Evolutionary conservation across 2,329 filamentous ascomycete genomes (phyloP).

Genomic region (Xylaria sp.): DNA sequence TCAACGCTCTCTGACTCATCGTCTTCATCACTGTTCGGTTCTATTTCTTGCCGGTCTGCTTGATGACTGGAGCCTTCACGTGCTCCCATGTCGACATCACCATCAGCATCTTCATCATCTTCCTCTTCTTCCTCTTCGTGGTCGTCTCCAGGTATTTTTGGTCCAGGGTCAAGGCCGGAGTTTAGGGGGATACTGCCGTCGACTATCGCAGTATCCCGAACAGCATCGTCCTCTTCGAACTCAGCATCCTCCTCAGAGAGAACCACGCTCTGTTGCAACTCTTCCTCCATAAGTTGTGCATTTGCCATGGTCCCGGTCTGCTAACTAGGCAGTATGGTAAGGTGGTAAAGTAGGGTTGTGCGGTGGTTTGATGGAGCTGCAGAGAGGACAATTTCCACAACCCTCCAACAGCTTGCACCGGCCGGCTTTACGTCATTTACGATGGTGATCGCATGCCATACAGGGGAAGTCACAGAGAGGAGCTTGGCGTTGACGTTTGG

Average conservation of each 20-base stretch:
- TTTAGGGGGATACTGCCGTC: constrained; percentile 39
- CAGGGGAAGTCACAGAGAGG: neutral
- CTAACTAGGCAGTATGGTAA: neutral
- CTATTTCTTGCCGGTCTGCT: constrained; percentile 34
- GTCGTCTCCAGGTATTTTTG: constrained; percentile 25
- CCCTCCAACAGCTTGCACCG: constrained; percentile 39
- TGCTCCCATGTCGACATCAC: constrained; percentile 45
- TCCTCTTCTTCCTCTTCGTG: constrained; percentile 42
- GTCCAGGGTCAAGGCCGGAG: constrained; percentile 23
- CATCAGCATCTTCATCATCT: constrained; percentile 36
- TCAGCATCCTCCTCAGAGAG: constrained; percentile 60
- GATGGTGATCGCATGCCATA: constrained; percentile 35
- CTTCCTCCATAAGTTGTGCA: constrained; percentile 66
- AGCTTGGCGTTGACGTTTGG: neutral
- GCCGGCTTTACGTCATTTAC: constrained; percentile 41
- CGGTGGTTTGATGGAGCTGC: constrained; percentile 14
- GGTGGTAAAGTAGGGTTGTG: neutral
- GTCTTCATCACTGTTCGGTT: constrained; percentile 48
- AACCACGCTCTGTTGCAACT: constrained; percentile 66
- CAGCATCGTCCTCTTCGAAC: constrained; percentile 53
- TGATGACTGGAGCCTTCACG: constrained; percentile 23
- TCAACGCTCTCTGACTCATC: constrained; percentile 43
- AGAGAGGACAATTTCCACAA: constrained; percentile 31
- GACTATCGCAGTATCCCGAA: constrained; percentile 47
- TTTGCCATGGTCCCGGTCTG: constrained; percentile 56